A percentile compares a stretch with the other conserved stretches of the same genome.
phyloP scores from a whole-genome alignment of 2,329 filamentous ascomycete genomes.

The Colletotrichum higginsianum region DNA sequence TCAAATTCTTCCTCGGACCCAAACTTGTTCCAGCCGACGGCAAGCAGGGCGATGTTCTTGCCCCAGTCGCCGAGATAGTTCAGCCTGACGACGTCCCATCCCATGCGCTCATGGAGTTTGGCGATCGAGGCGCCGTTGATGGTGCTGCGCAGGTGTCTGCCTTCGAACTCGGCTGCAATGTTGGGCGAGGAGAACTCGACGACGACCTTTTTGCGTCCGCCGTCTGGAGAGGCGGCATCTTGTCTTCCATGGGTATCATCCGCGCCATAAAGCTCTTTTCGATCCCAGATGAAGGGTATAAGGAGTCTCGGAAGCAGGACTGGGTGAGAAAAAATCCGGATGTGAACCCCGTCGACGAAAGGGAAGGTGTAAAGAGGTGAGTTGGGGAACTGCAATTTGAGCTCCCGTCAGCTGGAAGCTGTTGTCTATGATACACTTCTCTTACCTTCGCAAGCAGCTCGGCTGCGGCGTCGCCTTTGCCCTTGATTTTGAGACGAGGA shows the following conservation, averaged over 20 bases:
- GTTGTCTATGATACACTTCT: rapidly evolving
- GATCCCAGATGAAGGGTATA: slow-evolving; percentile 71
- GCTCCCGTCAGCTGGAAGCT: not conserved
- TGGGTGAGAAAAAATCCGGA: slow-evolving; percentile 78
- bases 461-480: slow-evolving; percentile 33
- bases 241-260: slow-evolving; percentile 72
- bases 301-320: slow-evolving; percentile 69
- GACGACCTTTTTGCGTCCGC: slow-evolving; percentile 66
- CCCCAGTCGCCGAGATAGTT: slow-evolving; percentile 89
- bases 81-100: slow-evolving; percentile 79
- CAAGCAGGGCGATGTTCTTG: slow-evolving; percentile 78
- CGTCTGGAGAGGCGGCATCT: slow-evolving; percentile 57
- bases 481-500: slow-evolving; percentile 49
- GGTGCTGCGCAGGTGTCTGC: slow-evolving; percentile 81
- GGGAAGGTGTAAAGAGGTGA: slow-evolving; percentile 72
- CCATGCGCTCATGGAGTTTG: slow-evolving; percentile 77
- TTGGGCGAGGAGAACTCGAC: slow-evolving; percentile 84
- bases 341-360: slow-evolving; percentile 68
- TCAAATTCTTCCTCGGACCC: slow-evolving; percentile 76
- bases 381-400: slow-evolving; percentile 63
- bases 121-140: slow-evolving; percentile 82
- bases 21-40: slow-evolving; percentile 77
- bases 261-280: slow-evolving; percentile 70
- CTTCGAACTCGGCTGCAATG: slow-evolving; percentile 83
- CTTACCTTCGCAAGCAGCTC: slow-evolving; percentile 16